These are phyloP conservation scores for Russula virescens DNA, from an alignment of 768 basidiomycete genomes.

Conservation along the genomic window DNA sequence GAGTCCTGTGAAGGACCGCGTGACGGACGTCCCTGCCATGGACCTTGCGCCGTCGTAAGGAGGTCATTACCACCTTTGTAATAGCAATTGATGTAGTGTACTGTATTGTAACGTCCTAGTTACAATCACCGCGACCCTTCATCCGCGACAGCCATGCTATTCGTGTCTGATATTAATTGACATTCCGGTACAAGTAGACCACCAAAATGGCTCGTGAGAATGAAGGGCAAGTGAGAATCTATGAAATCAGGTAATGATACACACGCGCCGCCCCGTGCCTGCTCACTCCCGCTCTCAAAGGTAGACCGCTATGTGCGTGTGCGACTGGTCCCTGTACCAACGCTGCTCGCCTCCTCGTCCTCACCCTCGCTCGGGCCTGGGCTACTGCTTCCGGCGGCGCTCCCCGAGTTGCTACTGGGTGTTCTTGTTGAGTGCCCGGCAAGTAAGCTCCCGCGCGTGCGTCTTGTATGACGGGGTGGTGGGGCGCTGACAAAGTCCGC, in stretches of 20 bases:
- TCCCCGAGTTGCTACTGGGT: slow-evolving; percentile 21
- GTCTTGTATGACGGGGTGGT: slow-evolving; percentile 26
- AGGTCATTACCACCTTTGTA: not conserved
- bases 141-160: not conserved
- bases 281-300: not conserved
- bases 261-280: not conserved
- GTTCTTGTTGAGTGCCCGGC: slow-evolving; percentile 21
- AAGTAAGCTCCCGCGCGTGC: slow-evolving; percentile 24
- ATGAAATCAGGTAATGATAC: slow-evolving; percentile 1
- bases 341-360: slow-evolving; percentile 30
- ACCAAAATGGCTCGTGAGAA: slow-evolving; percentile 3
- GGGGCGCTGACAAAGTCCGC: slow-evolving; percentile 62
- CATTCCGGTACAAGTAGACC: slow-evolving; percentile 10
- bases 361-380: slow-evolving; percentile 38
- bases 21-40: not conserved
- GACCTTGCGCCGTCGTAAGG: not conserved
- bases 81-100: not conserved
- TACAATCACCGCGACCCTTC: not conserved
- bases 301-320: not conserved
- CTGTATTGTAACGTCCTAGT: not conserved
- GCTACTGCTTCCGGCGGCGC: slow-evolving; percentile 27
- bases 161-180: slow-evolving; percentile 2
- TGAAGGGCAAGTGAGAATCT: slow-evolving; percentile 11
- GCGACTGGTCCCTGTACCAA: slow-evolving; percentile 9
- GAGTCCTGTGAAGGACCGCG: too few relatives aligned